Percentiles rank a stretch among this genome's conserved stretches.
Evolutionary conservation across 257 asterid species (phyloP).

Genomic region (Euphrasia confusa): DNA sequence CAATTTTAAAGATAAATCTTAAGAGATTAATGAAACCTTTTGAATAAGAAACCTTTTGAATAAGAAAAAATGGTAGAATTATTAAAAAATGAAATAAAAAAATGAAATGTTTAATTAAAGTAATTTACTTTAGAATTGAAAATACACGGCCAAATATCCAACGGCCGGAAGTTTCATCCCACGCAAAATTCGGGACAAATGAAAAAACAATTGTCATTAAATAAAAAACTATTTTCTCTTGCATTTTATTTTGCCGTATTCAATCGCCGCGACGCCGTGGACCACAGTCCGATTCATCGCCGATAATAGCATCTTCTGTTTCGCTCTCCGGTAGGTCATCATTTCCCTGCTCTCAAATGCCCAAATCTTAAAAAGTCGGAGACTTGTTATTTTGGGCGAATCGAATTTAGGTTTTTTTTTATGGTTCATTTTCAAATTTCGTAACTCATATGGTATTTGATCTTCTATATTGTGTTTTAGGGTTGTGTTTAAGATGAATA

Average conservation of each 20-base stretch:
- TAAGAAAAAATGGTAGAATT: too few relatives aligned
- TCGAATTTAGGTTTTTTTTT: conserved; percentile 29
- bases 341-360: background rate
- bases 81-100: too few relatives aligned
- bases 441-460: background rate
- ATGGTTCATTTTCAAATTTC: background rate
- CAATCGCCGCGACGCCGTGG: conserved; percentile 17
- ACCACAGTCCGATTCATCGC: conserved; percentile 24
- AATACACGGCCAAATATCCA: background rate
- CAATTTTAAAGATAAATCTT: too few relatives aligned
- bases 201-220: background rate
- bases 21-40: too few relatives aligned
- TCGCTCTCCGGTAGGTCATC: conserved; percentile 34
- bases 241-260: background rate
- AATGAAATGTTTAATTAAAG: too few relatives aligned
- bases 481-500: conserved; percentile 15
- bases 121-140: background rate
- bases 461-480: conserved; percentile 17
- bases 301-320: conserved; percentile 10
- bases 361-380: background rate
- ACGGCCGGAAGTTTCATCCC: background rate
- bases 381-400: conserved; percentile 5
- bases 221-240: background rate
- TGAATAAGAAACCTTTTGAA: too few relatives aligned
- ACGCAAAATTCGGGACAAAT: background rate